These are phyloP conservation scores for Vachellia pachyceras DNA, from an alignment of 306 rosid species.

Conservation along the genomic window DNA sequence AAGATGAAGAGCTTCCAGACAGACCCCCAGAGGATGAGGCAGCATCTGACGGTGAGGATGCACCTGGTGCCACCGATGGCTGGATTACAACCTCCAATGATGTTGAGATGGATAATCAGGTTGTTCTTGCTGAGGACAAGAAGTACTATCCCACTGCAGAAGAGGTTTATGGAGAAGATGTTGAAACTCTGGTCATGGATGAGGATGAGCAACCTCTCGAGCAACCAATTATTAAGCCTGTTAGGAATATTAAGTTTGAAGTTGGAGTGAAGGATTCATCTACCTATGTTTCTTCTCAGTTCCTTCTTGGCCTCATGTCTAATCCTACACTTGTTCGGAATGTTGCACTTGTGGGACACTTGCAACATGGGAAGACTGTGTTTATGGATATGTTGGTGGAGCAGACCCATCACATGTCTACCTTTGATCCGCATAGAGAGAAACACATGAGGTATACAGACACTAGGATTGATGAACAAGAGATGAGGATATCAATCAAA, in stretches of 20 bases:
- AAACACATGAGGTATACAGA: conserved; percentile 88
- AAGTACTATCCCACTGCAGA: conserved; percentile 96
- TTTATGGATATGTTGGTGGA: conserved; percentile 98
- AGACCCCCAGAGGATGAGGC: conserved; percentile 53
- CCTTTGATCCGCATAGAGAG: conserved; percentile 80
- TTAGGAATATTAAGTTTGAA: conserved; percentile 78
- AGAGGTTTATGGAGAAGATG: conserved; percentile 95
- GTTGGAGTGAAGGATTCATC: conserved; percentile 98
- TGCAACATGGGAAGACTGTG: conserved; percentile 96
- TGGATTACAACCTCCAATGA: conserved; percentile 79
- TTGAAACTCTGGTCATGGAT: conserved; percentile 96
- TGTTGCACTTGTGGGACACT: conserved; percentile 89
- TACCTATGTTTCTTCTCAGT: conserved; percentile 80
- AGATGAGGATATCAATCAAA: conserved; percentile 88
- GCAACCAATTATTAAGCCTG: conserved; percentile 81
- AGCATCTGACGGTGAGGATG: conserved; percentile 65
- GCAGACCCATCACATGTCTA: conserved; percentile 96
- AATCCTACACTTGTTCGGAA: conserved; percentile 81
- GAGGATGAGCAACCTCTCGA: conserved; percentile 92
- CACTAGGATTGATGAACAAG: conserved; percentile 93
- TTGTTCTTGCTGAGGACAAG: conserved; percentile 94
- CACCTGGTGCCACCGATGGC: conserved; percentile 53
- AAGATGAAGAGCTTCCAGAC: conserved; percentile 66
- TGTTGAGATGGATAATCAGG: conserved; percentile 81
- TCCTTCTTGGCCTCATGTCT: conserved; percentile 90